A percentile compares a stretch with the other conserved stretches of the same genome.
phyloP scores from a whole-genome alignment of 2,329 filamentous ascomycete species.

The Lizonia empirigonia region DNA sequence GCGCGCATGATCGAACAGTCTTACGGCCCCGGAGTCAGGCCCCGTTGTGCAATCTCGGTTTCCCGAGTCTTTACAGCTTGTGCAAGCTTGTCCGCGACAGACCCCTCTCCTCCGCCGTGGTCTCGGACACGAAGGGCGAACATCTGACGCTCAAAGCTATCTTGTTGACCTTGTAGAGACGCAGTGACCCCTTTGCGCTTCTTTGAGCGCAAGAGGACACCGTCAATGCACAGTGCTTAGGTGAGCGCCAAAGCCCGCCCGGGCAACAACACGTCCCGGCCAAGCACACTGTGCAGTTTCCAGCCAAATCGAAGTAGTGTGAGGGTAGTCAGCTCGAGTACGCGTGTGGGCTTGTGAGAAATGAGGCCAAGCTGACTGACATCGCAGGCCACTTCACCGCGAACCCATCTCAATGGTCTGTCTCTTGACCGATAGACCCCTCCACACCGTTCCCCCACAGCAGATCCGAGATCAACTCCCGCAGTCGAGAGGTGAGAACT shows the following conservation, averaged over 20 bases:
- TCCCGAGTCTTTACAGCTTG: too few species aligned
- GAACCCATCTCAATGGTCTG: too few species aligned
- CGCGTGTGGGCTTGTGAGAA: neutral
- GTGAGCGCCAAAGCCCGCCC: neutral
- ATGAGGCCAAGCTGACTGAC: neutral
- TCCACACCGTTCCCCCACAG: neutral
- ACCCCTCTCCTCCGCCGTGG: too few species aligned
- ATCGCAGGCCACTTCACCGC: neutral
- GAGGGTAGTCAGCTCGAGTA: neutral
- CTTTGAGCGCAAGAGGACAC: too few species aligned
- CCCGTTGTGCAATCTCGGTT: too few species aligned
- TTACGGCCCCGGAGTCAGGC: too few species aligned
- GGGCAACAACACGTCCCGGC: neutral
- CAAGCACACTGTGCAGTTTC: neutral
- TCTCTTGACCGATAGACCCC: neutral
- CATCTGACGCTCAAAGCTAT: too few species aligned
- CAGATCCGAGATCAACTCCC: neutral
- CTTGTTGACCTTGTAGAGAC: too few species aligned
- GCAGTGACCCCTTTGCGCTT: too few species aligned
- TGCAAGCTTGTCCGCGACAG: too few species aligned
- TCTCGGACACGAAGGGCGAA: too few species aligned
- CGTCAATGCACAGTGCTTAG: neutral
- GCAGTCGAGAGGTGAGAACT: neutral
- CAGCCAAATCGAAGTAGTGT: neutral
- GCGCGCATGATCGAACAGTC: too few species aligned